Base-by-base conservation (phyloP, 441 rosid genomes). In the Pelargonium myrrhifolium region DNA sequence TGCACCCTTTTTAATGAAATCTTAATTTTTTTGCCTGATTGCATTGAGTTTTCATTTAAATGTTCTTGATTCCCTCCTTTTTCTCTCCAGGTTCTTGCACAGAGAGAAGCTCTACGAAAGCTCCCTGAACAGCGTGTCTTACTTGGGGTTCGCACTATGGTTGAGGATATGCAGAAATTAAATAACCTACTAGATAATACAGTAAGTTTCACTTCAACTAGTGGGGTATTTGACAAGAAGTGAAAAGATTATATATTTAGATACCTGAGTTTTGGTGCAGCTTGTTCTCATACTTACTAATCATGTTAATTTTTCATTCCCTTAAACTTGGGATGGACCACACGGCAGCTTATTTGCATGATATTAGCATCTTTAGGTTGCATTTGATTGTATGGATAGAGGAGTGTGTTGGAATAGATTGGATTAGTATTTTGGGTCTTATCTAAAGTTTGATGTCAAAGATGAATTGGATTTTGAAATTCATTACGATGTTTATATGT, bases 131-230 rank as follows among this genome's bases (percentile, higher is more conserved):
- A 51, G 58, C 8, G 15, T 51, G 7, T 51, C 58, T 20, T 51
- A n/a, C 21, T 8, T 15, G 21, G 15, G 58, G 58, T 51, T 51
- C 58, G 58, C 58, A 51, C 8, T 51, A 51, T 51, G 58, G 58
- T 51, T 20, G 8, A 51, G 58, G 58, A 51, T 21, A 51, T 51
- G 58, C 58, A 51, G 58, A 51, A 51, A 4, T 51, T 51, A 51
- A 51, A 51, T 20, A 51, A 51, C 9, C 21, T 15, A n/a, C 0
- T 51, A 51, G 58, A 51, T 18, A 20, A 51, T 18, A n/a, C 58
- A 20, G 58, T 51, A 51, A 15, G 17, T 51, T 51, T n/a, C 17
- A 14, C 58, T 51, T 51, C 20, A 18, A 17, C 18, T 51, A 15
- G 58, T 51, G 58, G 8, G n/a, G 15, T 51, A 51, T 49, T 49